Evolutionary conservation across 1,139 yeast species (phyloP).

Genomic region (Debaryomyces fabryi): DNA sequence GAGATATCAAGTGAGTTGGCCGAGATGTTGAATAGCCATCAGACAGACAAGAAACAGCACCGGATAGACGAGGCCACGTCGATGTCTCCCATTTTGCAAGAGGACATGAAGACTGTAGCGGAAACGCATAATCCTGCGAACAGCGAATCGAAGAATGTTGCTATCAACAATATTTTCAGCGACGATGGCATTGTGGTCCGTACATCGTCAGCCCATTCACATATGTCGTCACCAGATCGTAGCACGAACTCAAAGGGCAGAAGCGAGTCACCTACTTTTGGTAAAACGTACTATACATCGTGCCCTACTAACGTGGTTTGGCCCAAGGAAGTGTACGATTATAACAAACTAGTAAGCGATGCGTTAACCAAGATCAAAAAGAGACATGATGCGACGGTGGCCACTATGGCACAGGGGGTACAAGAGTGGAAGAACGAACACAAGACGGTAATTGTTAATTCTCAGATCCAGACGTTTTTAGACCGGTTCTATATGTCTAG

Average conservation of each 20-base stretch:
- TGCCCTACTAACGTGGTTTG: slow-evolving; percentile 56
- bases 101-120: slow-evolving; percentile 12
- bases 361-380: slow-evolving; percentile 71
- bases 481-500: slow-evolving; percentile 86
- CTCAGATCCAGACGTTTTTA: slow-evolving; percentile 73
- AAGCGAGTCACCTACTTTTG: slow-evolving; percentile 43
- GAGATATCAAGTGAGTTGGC: slow-evolving; percentile 41
- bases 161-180: slow-evolving; percentile 45
- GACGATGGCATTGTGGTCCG: slow-evolving; percentile 58
- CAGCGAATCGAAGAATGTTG: slow-evolving; percentile 39
- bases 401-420: slow-evolving; percentile 91
- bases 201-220: slow-evolving; percentile 25
- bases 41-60: neutral
- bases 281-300: slow-evolving; percentile 61
- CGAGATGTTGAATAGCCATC: slow-evolving; percentile 30
- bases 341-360: slow-evolving; percentile 68
- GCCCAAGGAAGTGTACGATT: slow-evolving; percentile 78
- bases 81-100: slow-evolving; percentile 6
- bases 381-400: slow-evolving; percentile 91
- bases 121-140: slow-evolving; percentile 34
- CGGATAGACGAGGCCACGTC: slow-evolving; percentile 1
- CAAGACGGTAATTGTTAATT: slow-evolving; percentile 52
- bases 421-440: slow-evolving; percentile 79
- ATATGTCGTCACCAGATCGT: slow-evolving; percentile 1
- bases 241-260: slow-evolving; percentile 4